A percentile compares a stretch with the other conserved stretches of the same genome.
These are phyloP conservation scores for Skeletonema grethae DNA, from an alignment of 108 stramenopile species.

Conservation along the genomic window DNA sequence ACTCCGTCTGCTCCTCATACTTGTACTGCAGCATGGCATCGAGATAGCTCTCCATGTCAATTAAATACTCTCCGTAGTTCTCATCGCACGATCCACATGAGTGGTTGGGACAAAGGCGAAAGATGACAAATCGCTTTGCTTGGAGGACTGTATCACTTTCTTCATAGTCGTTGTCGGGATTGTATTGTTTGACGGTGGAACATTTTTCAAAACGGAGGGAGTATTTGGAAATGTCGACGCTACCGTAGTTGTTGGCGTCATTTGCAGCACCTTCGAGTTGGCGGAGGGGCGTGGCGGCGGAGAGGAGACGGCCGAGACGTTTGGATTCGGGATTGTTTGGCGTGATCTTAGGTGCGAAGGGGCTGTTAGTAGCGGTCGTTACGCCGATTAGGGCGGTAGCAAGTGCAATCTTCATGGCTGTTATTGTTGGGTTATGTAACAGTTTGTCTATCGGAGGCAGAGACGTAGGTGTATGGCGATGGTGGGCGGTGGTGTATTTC, in stretches of 20 bases:
- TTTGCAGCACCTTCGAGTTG: conserved; percentile 19
- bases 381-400: conserved; percentile 2
- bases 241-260: conserved; percentile 8
- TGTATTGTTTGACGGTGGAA: conserved; percentile 74
- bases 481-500: too few relatives aligned
- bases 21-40: conserved; percentile 68
- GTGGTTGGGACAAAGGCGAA: conserved; percentile 79
- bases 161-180: conserved; percentile 62
- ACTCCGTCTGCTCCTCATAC: conserved; percentile 65
- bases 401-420: conserved; percentile 17
- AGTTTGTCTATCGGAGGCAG: too few relatives aligned
- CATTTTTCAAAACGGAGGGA: conserved; percentile 84
- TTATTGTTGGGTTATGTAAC: not conserved
- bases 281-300: conserved; percentile 37
- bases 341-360: conserved; percentile 57
- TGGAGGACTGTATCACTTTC: conserved; percentile 63
- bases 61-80: conserved; percentile 84
- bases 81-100: conserved; percentile 63
- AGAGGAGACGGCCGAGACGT: conserved; percentile 56
- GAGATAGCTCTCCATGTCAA: conserved; percentile 80
- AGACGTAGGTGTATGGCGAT: too few relatives aligned
- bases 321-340: conserved; percentile 46
- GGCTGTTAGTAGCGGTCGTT: conserved; percentile 35
- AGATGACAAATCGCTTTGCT: conserved; percentile 80
- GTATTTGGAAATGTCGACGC: conserved; percentile 72